phyloP scores from a whole-genome alignment of 805 yeast genomes.

The Yarrowia osloensis region DNA sequence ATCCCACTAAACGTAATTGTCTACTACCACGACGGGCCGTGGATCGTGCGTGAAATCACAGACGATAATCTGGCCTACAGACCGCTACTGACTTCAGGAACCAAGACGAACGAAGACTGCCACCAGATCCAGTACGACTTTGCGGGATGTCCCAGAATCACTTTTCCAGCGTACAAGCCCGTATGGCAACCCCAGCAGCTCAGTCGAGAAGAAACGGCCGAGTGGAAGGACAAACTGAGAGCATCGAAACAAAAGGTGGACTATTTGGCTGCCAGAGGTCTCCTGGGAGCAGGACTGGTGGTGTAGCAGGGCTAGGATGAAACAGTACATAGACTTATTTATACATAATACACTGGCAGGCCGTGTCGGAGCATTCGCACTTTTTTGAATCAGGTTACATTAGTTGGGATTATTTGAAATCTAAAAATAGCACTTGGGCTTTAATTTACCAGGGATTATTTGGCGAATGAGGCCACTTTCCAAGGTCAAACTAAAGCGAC shows the following conservation, averaged over 20 bases:
- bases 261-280: neutral
- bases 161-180: constrained; percentile 10
- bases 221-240: constrained; percentile 3
- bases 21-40: neutral
- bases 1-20: constrained; percentile 22
- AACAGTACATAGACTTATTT: neutral
- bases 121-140: constrained; percentile 20
- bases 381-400: no score
- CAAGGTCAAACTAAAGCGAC: no score
- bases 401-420: neutral
- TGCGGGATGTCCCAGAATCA: constrained; percentile 12
- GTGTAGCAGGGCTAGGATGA: neutral
- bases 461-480: no score
- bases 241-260: constrained; percentile 26
- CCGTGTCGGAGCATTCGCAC: no score
- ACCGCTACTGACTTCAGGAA: constrained; percentile 8
- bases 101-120: neutral
- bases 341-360: neutral
- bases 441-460: no score
- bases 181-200: constrained; percentile 22
- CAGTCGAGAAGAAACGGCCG: neutral
- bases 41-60: neutral
- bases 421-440: neutral
- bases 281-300: constrained; percentile 2
- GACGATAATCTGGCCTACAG: neutral